These are phyloP conservation scores for Cnidoscolus chayamansa DNA, from an alignment of 441 rosid species.

Conservation along the genomic window DNA sequence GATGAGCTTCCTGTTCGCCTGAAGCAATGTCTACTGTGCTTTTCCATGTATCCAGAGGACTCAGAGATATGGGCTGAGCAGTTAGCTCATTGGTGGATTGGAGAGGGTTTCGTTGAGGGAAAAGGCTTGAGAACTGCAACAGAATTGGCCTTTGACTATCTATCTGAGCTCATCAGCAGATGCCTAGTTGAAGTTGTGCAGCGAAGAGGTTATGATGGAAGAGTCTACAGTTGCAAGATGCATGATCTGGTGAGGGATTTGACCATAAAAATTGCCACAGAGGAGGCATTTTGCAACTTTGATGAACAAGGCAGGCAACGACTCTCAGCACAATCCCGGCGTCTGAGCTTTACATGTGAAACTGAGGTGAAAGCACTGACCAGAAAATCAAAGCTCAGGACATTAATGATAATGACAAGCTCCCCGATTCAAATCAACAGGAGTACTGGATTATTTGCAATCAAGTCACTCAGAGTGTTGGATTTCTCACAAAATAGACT, in stretches of 20 bases:
- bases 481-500: slow-evolving; percentile 7
- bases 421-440: neutral
- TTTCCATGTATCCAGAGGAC: slow-evolving; percentile 15
- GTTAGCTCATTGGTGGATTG: slow-evolving; percentile 16
- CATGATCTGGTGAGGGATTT: slow-evolving; percentile 19
- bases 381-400: neutral
- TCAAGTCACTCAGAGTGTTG: slow-evolving; percentile 14
- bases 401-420: slow-evolving; percentile 8
- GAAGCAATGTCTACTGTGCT: slow-evolving; percentile 16
- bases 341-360: neutral
- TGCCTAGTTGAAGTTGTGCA: slow-evolving; percentile 18
- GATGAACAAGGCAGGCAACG: slow-evolving; percentile 12
- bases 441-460: neutral
- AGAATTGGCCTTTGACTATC: slow-evolving; percentile 8
- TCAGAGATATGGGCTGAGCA: neutral
- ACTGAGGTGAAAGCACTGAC: neutral
- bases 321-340: neutral
- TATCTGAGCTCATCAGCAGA: slow-evolving; percentile 19
- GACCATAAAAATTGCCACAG: slow-evolving; percentile 11
- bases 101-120: slow-evolving; percentile 14
- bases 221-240: slow-evolving; percentile 16
- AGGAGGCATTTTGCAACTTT: slow-evolving; percentile 8
- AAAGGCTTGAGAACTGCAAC: slow-evolving; percentile 1
- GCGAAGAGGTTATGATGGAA: slow-evolving; percentile 9
- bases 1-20: slow-evolving; percentile 11